Percentiles rank a stretch among this genome's conserved stretches.
phyloP scores from a whole-genome alignment of 371 early-diverging fungal genomes.

The Apophysomyces variabilis region DNA sequence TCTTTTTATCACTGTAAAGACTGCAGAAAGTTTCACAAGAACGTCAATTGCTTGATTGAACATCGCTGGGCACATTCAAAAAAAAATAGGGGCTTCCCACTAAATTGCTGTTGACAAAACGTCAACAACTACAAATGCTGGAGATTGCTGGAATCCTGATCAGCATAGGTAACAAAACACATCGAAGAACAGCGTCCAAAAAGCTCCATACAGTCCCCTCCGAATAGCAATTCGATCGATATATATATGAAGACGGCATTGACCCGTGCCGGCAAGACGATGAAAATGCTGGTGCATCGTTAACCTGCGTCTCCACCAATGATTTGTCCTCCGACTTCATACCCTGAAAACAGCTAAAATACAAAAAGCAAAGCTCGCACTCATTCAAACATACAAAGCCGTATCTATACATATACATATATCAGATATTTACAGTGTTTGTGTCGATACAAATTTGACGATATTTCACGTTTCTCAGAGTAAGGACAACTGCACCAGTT shows the following conservation, averaged over 20 bases:
- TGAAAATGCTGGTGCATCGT: neutral
- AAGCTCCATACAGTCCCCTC: neutral
- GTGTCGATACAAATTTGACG: no score
- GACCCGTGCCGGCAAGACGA: constrained; percentile 6
- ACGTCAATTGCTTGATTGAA: constrained; percentile 61
- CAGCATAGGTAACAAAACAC: constrained; percentile 36
- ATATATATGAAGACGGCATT: constrained; percentile 1
- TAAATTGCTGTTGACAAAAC: constrained; percentile 69
- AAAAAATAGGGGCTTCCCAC: constrained; percentile 68
- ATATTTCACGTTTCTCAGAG: no score
- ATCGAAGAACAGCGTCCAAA: neutral
- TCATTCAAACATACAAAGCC: neutral
- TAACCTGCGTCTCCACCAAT: neutral
- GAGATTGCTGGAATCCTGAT: constrained; percentile 66
- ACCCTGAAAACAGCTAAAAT: neutral
- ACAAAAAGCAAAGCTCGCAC: neutral
- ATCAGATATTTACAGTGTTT: no score
- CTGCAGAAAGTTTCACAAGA: constrained; percentile 65
- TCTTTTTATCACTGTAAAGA: constrained; percentile 39
- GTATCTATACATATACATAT: no score
- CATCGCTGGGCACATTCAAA: constrained; percentile 78
- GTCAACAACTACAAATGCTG: constrained; percentile 67
- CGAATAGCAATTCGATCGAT: neutral
- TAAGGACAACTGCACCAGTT: no score
- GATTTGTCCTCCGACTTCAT: constrained; percentile 3